A percentile compares a stretch with the other conserved stretches of the same genome.
Conservation (phyloP, 208 protist genomes). For the Wallacemonas sp. region DNA sequence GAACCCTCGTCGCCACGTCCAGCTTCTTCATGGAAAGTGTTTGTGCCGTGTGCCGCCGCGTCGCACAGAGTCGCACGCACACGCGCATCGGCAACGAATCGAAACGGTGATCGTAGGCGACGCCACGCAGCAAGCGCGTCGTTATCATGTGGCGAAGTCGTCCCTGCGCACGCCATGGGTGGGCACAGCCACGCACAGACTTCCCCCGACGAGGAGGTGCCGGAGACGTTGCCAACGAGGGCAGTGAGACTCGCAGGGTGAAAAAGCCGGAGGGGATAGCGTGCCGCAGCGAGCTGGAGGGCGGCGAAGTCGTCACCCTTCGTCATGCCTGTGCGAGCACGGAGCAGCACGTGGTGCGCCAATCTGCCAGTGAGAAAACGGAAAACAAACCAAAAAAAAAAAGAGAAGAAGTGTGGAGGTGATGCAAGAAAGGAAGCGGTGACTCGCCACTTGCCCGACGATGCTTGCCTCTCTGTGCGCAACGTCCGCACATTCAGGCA, state of each 20-base stretch:
- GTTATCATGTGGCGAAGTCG: too few relatives aligned
- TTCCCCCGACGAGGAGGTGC: background rate
- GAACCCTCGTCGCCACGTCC: too few relatives aligned
- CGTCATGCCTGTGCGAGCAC: background rate
- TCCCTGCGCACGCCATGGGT: too few relatives aligned
- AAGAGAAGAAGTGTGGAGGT: too few relatives aligned
- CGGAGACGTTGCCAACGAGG: background rate
- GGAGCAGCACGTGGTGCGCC: too few relatives aligned
- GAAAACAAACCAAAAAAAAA: background rate
- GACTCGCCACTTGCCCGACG: too few relatives aligned
- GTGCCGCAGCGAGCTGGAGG: background rate
- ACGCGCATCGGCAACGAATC: slow-evolving; percentile 9
- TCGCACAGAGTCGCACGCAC: slow-evolving; percentile 14
- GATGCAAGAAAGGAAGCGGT: too few relatives aligned
- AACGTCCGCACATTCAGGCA: too few relatives aligned
- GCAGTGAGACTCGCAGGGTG: background rate
- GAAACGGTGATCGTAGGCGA: slow-evolving; percentile 23
- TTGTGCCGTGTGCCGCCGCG: background rate
- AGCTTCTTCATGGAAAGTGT: too few relatives aligned
- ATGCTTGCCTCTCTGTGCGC: too few relatives aligned
- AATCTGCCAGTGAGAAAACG: background rate
- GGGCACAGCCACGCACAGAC: background rate
- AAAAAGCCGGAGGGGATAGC: background rate
- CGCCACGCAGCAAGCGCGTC: too few relatives aligned
- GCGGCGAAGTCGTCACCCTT: background rate